phyloP scores from a whole-genome alignment of 2,329 filamentous ascomycete genomes.

The Stemphylium lycopersici region DNA sequence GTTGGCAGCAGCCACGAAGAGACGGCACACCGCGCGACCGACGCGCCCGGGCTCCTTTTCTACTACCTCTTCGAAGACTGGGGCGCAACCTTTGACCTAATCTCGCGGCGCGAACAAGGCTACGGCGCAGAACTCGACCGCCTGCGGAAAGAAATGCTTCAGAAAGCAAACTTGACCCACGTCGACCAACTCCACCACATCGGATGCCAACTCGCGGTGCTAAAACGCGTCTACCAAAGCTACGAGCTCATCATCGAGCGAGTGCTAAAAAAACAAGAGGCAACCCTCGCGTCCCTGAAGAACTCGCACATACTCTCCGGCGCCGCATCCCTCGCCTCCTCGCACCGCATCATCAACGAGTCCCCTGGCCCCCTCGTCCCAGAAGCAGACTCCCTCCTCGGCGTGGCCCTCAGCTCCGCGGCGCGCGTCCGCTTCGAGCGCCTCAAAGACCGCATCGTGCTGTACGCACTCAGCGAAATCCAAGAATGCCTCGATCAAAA shows the following conservation, averaged over 20 bases:
- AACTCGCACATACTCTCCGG: slow-evolving; percentile 50
- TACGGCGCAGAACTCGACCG: slow-evolving; percentile 57
- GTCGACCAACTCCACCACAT: slow-evolving; percentile 63
- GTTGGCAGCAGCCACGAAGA: slow-evolving; percentile 55
- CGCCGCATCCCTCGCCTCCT: slow-evolving; percentile 38
- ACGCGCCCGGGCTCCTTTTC: slow-evolving; percentile 66
- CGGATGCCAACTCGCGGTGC: slow-evolving; percentile 64
- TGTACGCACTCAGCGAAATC: slow-evolving; percentile 67
- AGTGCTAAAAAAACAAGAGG: slow-evolving; percentile 57
- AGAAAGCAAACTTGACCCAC: slow-evolving; percentile 53
- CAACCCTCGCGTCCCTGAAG: slow-evolving; percentile 52
- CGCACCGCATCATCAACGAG: slow-evolving; percentile 19
- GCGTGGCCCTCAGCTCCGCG: slow-evolving; percentile 54
- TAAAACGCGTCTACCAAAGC: slow-evolving; percentile 65
- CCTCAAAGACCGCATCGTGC: slow-evolving; percentile 63
- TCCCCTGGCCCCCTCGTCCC: slow-evolving; percentile 32
- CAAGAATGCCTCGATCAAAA: slow-evolving; percentile 72
- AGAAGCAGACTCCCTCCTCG: slow-evolving; percentile 50
- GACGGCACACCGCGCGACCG: slow-evolving; percentile 55
- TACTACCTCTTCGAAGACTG: slow-evolving; percentile 73
- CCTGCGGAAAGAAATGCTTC: slow-evolving; percentile 62
- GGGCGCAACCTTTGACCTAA: slow-evolving; percentile 63
- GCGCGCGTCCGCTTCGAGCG: slow-evolving; percentile 65
- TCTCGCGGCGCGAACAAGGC: slow-evolving; percentile 56
- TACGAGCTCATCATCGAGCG: slow-evolving; percentile 66